phyloP scores from a whole-genome alignment of 78 protist genomes.

The Tieghemostelium lacteum region DNA sequence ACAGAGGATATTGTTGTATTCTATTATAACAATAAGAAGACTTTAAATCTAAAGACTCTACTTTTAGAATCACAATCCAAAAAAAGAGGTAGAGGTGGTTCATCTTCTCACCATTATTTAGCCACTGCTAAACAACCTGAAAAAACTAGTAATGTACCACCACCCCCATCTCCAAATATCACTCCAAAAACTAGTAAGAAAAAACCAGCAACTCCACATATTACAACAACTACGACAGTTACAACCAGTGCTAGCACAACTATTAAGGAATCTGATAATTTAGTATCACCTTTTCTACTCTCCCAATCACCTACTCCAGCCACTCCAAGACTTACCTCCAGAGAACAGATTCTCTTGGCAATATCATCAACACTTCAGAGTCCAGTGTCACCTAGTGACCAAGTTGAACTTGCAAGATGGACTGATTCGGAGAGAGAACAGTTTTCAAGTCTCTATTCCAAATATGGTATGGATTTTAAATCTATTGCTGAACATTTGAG shows the following conservation, averaged over 20 bases:
- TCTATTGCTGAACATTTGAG: slow-evolving; percentile 9
- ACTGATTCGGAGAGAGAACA: slow-evolving; percentile 33
- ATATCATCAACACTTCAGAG: neutral
- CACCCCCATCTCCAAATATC: neutral
- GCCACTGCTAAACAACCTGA: slow-evolving; percentile 4
- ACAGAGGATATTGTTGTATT: slow-evolving; percentile 68
- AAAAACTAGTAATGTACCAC: neutral
- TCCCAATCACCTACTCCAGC: slow-evolving; percentile 4
- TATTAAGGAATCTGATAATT: neutral
- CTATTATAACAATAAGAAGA: slow-evolving; percentile 72
- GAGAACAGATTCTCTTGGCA: slow-evolving; percentile 51
- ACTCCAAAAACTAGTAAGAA: neutral
- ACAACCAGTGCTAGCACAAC: neutral
- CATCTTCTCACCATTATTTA: slow-evolving; percentile 6
- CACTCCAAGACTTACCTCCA: slow-evolving; percentile 47
- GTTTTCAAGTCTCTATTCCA: neutral
- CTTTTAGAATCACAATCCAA: slow-evolving; percentile 43
- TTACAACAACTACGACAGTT: neutral
- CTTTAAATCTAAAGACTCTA: slow-evolving; percentile 41
- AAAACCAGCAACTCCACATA: neutral
- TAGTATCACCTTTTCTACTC: slow-evolving; percentile 2
- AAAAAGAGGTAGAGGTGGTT: slow-evolving; percentile 40
- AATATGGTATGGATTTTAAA: slow-evolving; percentile 64
- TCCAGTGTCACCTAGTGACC: slow-evolving; percentile 8
- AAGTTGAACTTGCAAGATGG: slow-evolving; percentile 10